phyloP scores from a whole-genome alignment of 148 eudicot genomes.

The Arbutus unedo region DNA sequence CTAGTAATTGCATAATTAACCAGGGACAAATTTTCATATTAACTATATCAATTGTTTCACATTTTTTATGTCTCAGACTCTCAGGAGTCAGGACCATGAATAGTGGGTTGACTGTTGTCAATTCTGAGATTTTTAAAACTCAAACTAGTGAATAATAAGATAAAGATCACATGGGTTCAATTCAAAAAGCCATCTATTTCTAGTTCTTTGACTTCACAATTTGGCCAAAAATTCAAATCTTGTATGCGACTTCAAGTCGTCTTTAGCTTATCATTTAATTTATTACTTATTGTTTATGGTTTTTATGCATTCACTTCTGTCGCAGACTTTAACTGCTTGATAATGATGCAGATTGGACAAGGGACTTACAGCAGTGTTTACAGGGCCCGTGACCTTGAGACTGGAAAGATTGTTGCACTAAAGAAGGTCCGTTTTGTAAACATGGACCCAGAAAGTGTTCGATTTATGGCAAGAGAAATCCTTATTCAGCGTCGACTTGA shows the following conservation, averaged over 20 bases:
- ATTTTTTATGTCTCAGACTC: background rate
- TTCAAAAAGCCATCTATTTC: background rate
- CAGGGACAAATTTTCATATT: background rate
- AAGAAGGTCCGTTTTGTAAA: slow-evolving; percentile 60
- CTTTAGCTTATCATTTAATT: background rate
- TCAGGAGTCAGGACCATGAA: background rate
- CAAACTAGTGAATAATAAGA: background rate
- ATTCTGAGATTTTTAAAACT: background rate
- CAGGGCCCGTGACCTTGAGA: slow-evolving; percentile 59
- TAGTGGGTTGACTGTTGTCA: background rate
- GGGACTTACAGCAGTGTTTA: slow-evolving; percentile 69
- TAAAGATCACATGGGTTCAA: background rate
- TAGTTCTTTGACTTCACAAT: background rate
- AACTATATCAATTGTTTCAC: background rate
- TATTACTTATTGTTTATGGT: background rate
- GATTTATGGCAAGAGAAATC: slow-evolving; percentile 63
- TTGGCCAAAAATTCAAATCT: background rate
- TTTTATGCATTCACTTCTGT: background rate
- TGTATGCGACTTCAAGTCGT: slow-evolving; percentile 9
- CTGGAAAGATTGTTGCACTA: slow-evolving; percentile 54
- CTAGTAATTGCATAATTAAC: background rate
- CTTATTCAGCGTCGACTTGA: slow-evolving; percentile 50
- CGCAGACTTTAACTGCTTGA: background rate
- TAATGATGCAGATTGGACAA: slow-evolving; percentile 58
- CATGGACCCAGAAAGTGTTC: slow-evolving; percentile 73